Evolutionary conservation across 169 alveolate species (phyloP).

Genomic region (Pseudocohnilembus persalinus): DNA sequence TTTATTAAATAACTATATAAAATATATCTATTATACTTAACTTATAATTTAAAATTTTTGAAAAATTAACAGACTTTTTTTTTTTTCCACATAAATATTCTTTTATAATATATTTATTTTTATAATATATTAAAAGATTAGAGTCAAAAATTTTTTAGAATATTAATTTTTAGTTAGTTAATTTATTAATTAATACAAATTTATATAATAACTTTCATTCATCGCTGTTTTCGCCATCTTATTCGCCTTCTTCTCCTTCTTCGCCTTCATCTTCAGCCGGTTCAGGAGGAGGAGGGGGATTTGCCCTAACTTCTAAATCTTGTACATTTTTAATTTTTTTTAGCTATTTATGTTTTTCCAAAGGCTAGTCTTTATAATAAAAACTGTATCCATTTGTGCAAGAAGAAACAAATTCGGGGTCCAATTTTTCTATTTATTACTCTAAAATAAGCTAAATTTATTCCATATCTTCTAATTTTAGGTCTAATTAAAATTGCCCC

Average conservation of each 20-base stretch:
- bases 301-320: slow-evolving; percentile 10
- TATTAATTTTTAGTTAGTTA: too few species aligned
- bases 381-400: slow-evolving; percentile 13
- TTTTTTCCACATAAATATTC: too few species aligned
- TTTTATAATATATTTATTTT: too few species aligned
- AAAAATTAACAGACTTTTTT: too few species aligned
- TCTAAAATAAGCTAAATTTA: neutral
- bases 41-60: too few species aligned
- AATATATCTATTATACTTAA: too few species aligned
- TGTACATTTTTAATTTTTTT: slow-evolving; percentile 4
- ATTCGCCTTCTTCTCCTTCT: slow-evolving; percentile 22
- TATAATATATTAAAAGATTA: too few species aligned
- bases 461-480: neutral
- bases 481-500: neutral
- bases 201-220: too few species aligned
- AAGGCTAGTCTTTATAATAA: neutral
- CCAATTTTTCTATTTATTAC: neutral
- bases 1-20: too few species aligned
- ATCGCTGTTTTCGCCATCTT: slow-evolving; percentile 17
- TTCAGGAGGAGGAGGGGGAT: slow-evolving; percentile 25
- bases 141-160: too few species aligned
- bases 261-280: slow-evolving; percentile 14
- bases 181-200: too few species aligned
- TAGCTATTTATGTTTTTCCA: neutral
- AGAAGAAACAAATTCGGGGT: neutral